Conservation (phyloP, 768 basidiomycete genomes). For the Leccinum pellstonianum region DNA sequence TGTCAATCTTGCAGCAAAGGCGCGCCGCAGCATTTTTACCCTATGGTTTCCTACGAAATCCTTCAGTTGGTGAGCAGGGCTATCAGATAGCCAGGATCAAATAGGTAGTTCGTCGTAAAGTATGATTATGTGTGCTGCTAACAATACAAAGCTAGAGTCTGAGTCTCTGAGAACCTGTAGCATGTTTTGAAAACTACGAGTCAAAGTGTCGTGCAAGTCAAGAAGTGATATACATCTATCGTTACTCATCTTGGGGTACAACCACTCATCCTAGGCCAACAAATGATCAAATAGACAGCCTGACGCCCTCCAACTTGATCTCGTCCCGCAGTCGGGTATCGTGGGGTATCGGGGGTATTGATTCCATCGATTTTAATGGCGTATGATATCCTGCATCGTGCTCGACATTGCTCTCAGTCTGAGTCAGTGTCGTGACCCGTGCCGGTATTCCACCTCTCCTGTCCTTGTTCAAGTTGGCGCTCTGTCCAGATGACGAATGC, state of each 20-base stretch:
- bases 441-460: constrained; percentile 1
- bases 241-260: neutral
- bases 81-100: neutral
- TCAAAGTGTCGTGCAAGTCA: neutral
- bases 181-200: neutral
- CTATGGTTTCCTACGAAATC: neutral
- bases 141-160: neutral
- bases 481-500: neutral
- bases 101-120: neutral
- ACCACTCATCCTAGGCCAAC: neutral
- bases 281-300: neutral
- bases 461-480: neutral
- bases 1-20: no score
- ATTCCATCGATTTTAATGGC: neutral
- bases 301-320: neutral
- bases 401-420: constrained; percentile 2
- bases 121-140: neutral
- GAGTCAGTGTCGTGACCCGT: constrained; percentile 1
- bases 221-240: neutral
- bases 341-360: neutral
- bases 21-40: neutral
- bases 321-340: neutral
- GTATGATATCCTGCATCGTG: neutral
- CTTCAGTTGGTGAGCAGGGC: neutral
- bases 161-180: neutral